phyloP scores from a whole-genome alignment of 2,329 filamentous ascomycete genomes.

The Xylariales sp. region DNA sequence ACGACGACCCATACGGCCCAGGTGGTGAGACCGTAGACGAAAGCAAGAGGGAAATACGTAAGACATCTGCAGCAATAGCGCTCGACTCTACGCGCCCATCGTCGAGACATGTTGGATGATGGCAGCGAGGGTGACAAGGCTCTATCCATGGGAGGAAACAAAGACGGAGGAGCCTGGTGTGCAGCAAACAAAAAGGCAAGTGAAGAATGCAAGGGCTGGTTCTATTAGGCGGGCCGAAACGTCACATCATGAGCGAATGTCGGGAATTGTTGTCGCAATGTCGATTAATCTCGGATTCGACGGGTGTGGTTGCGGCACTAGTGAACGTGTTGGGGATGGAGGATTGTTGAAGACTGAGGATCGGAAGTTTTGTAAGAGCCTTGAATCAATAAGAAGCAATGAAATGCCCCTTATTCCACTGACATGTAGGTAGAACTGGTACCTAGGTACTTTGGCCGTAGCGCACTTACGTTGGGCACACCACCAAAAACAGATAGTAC shows the following conservation, averaged over 20 bases:
- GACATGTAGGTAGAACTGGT: no score
- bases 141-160: slow-evolving; percentile 42
- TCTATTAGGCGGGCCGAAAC: background rate
- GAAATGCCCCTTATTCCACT: no score
- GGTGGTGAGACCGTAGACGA: slow-evolving; percentile 89
- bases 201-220: slow-evolving; percentile 8
- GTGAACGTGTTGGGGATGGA: slow-evolving; percentile 23
- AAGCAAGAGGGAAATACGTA: slow-evolving; percentile 86
- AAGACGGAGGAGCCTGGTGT: background rate
- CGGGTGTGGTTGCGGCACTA: background rate
- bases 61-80: slow-evolving; percentile 83
- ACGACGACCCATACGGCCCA: slow-evolving; percentile 94
- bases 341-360: background rate
- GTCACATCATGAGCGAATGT: slow-evolving; percentile 34
- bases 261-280: background rate
- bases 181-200: background rate
- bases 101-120: slow-evolving; percentile 63
- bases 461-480: no score
- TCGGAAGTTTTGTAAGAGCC: background rate
- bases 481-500: no score
- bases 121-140: slow-evolving; percentile 42
- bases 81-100: slow-evolving; percentile 78
- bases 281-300: background rate
- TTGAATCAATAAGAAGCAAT: background rate
- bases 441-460: no score